Evolutionary conservation across 2,329 filamentous ascomycete genomes (phyloP).

Genomic region (Pseudogymnoascus sp.): DNA sequence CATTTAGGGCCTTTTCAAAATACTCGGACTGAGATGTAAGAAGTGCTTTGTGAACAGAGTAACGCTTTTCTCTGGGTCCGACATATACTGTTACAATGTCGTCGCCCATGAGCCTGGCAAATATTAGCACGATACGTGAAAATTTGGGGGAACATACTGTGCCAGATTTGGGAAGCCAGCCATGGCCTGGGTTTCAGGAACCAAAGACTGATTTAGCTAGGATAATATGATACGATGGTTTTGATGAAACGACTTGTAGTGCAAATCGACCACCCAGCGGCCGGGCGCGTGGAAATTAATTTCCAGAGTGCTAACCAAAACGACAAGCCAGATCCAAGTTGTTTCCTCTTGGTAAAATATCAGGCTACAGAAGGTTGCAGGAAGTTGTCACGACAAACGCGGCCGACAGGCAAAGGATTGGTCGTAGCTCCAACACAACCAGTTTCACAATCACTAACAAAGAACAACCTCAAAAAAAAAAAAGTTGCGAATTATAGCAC

Average conservation of each 20-base stretch:
- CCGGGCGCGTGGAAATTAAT: background rate
- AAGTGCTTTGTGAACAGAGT: constrained; percentile 21
- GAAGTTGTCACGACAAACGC: background rate
- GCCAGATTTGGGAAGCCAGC: background rate
- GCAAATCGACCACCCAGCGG: background rate
- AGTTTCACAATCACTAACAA: background rate
- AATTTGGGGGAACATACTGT: background rate
- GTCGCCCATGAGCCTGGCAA: constrained; percentile 15
- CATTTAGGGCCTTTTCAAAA: constrained; percentile 22
- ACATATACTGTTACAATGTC: constrained; percentile 20
- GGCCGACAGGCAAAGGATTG: background rate
- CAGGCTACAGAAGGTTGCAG: background rate
- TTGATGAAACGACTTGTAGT: background rate
- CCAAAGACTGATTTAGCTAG: background rate
- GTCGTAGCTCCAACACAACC: background rate
- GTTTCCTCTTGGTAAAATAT: background rate
- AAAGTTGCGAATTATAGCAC: background rate
- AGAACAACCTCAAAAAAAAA: background rate
- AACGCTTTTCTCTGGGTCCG: constrained; percentile 18
- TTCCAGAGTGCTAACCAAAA: background rate
- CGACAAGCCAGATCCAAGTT: background rate
- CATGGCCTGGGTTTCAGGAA: background rate
- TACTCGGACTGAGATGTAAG: constrained; percentile 20
- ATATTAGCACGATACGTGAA: background rate
- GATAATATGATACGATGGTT: background rate